These are phyloP conservation scores for Fraxinus ornus DNA, from an alignment of 305 asterid species.

Conservation along the genomic window DNA sequence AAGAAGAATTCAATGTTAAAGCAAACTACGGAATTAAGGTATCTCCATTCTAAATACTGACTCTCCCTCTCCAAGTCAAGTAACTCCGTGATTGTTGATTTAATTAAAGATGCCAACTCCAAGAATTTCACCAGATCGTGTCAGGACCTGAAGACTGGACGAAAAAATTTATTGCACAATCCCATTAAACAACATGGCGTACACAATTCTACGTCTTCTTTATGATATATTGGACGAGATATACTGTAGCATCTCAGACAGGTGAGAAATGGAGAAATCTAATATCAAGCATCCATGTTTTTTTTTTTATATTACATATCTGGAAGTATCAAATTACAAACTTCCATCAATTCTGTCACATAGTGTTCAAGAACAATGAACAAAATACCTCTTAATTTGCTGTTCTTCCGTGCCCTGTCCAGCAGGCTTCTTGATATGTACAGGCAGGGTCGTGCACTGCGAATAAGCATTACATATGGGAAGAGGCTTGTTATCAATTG, in stretches of 20 bases:
- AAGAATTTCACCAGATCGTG: constrained; percentile 1
- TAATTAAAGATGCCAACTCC: background rate
- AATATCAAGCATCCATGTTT: background rate
- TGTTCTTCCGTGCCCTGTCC: constrained; percentile 42
- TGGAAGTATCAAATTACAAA: constrained; percentile 12
- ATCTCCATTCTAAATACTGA: background rate
- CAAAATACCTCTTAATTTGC: constrained; percentile 63
- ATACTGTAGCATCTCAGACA: background rate
- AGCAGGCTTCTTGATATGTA: constrained; percentile 56
- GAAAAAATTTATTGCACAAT: background rate
- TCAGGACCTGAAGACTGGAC: constrained; percentile 1
- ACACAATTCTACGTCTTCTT: constrained; percentile 1
- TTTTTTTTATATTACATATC: background rate
- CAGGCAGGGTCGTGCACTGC: constrained; percentile 41
- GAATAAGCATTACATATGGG: constrained; percentile 46
- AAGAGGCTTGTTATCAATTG: constrained; percentile 72
- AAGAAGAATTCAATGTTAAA: background rate
- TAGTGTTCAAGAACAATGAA: constrained; percentile 20
- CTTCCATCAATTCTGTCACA: background rate
- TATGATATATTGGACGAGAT: background rate
- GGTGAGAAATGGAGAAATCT: background rate
- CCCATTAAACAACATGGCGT: background rate
- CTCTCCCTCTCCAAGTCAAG: constrained; percentile 2
- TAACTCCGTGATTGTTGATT: background rate
- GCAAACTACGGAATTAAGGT: background rate